Percentiles rank a stretch among this genome's conserved stretches.
Conservation (phyloP, 2,329 filamentous ascomycete genomes). For the Trichophyton benhamiae region DNA sequence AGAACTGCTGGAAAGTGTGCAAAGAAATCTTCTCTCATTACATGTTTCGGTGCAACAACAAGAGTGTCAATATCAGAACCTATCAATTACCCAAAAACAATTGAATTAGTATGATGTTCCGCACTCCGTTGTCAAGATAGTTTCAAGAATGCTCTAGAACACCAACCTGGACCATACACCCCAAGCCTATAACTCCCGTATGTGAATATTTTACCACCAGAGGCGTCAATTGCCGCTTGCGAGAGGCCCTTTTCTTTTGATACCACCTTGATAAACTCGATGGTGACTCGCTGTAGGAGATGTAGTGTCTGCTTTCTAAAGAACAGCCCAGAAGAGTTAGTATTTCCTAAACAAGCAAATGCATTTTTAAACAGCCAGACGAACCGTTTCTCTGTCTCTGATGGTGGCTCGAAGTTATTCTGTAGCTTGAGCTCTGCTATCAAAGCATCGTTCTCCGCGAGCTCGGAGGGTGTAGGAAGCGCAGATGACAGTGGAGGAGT, state of each 20-base stretch:
- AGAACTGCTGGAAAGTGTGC: constrained; percentile 71
- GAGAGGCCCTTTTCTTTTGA: constrained; percentile 62
- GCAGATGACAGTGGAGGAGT: constrained; percentile 71
- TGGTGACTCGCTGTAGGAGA: constrained; percentile 64
- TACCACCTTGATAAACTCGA: constrained; percentile 77
- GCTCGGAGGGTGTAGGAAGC: constrained; percentile 65
- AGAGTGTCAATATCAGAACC: constrained; percentile 97
- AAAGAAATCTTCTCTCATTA: constrained; percentile 85
- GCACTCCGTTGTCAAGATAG: background rate
- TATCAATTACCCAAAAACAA: constrained; percentile 16
- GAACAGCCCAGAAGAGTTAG: background rate
- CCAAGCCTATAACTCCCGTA: constrained; percentile 93
- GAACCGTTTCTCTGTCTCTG: constrained; percentile 74
- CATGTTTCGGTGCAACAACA: constrained; percentile 80
- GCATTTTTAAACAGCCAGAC: background rate
- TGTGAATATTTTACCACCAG: constrained; percentile 85
- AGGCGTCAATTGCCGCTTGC: constrained; percentile 64
- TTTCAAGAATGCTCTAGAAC: background rate
- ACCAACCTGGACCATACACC: constrained; percentile 65
- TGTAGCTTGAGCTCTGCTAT: constrained; percentile 74
- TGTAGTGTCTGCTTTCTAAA: constrained; percentile 57
- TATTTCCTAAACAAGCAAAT: background rate
- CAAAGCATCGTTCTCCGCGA: constrained; percentile 62
- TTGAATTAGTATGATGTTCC: background rate
- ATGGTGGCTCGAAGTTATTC: constrained; percentile 77